Evolutionary conservation across 2,329 filamentous ascomycete species (phyloP).

Genomic region (Aplosporella prunicola): DNA sequence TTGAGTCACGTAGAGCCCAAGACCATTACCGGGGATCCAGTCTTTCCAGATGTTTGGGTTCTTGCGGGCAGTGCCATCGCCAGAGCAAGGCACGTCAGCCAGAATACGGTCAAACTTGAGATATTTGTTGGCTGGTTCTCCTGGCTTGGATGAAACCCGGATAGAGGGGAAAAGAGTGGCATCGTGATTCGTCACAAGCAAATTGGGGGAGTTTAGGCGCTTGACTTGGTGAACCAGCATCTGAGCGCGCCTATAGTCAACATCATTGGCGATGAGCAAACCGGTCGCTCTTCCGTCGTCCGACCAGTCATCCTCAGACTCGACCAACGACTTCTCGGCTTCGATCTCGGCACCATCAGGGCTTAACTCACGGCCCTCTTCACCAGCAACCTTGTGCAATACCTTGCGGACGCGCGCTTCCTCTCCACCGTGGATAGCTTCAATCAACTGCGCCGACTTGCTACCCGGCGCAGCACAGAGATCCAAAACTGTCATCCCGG

Average conservation of each 20-base stretch:
- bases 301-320: slow-evolving; percentile 40
- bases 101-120: slow-evolving; percentile 96
- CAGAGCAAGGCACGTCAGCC: slow-evolving; percentile 93
- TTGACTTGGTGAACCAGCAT: slow-evolving; percentile 98
- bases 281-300: slow-evolving; percentile 87
- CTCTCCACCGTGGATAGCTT: slow-evolving; percentile 88
- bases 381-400: slow-evolving; percentile 52
- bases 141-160: slow-evolving; percentile 56
- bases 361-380: slow-evolving; percentile 49
- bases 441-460: slow-evolving; percentile 90
- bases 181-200: slow-evolving; percentile 96
- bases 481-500: slow-evolving; percentile 87
- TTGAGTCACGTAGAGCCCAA: slow-evolving; percentile 82
- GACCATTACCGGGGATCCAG: slow-evolving; percentile 78
- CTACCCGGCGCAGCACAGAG: slow-evolving; percentile 95
- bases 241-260: slow-evolving; percentile 92
- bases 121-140: slow-evolving; percentile 56
- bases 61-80: slow-evolving; percentile 88
- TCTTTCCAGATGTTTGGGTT: slow-evolving; percentile 92
- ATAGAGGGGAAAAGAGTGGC: slow-evolving; percentile 92
- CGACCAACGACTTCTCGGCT: slow-evolving; percentile 18
- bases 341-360: slow-evolving; percentile 28
- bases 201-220: slow-evolving; percentile 87
- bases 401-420: slow-evolving; percentile 73
- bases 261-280: slow-evolving; percentile 87